A percentile compares a stretch with the other conserved stretches of the same genome.
phyloP scores from a whole-genome alignment of 306 rosid species.

The Lupinus albus region DNA sequence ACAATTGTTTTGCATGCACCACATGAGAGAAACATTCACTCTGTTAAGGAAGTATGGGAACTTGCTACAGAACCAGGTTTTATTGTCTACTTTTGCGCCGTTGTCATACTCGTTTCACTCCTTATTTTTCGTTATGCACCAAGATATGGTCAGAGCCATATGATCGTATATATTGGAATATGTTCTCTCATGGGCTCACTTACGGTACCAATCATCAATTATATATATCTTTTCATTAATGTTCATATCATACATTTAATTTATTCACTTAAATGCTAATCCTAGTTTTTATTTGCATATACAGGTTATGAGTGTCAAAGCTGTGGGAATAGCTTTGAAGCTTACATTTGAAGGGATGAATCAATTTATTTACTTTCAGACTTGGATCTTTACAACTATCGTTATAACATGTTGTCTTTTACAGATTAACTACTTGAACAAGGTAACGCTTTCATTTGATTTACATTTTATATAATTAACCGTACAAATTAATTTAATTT shows the following conservation, averaged over 20 bases:
- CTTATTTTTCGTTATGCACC: slow-evolving; percentile 64
- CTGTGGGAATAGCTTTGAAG: slow-evolving; percentile 85
- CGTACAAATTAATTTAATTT: slow-evolving; percentile 19
- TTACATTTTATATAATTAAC: not conserved
- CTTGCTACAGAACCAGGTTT: slow-evolving; percentile 97
- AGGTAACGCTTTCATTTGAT: slow-evolving; percentile 51
- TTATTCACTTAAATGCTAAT: slow-evolving; percentile 5
- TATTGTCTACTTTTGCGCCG: slow-evolving; percentile 52
- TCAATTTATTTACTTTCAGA: slow-evolving; percentile 70
- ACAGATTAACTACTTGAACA: slow-evolving; percentile 93
- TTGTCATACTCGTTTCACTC: slow-evolving; percentile 52
- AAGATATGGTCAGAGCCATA: slow-evolving; percentile 60
- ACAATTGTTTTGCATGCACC: slow-evolving; percentile 92
- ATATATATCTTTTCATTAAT: too few relatives aligned
- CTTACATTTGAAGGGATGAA: slow-evolving; percentile 74
- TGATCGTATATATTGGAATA: slow-evolving; percentile 75
- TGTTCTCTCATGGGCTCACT: slow-evolving; percentile 89
- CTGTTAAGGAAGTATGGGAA: slow-evolving; percentile 84
- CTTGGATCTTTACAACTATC: slow-evolving; percentile 70
- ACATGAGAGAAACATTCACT: slow-evolving; percentile 62
- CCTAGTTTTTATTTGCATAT: slow-evolving; percentile 1
- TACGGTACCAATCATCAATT: slow-evolving; percentile 57
- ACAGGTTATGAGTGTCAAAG: slow-evolving; percentile 92
- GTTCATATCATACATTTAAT: not conserved
- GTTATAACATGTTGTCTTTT: slow-evolving; percentile 53